Conservation (phyloP, 768 basidiomycete species). For the Suillus cothurnatus region DNA sequence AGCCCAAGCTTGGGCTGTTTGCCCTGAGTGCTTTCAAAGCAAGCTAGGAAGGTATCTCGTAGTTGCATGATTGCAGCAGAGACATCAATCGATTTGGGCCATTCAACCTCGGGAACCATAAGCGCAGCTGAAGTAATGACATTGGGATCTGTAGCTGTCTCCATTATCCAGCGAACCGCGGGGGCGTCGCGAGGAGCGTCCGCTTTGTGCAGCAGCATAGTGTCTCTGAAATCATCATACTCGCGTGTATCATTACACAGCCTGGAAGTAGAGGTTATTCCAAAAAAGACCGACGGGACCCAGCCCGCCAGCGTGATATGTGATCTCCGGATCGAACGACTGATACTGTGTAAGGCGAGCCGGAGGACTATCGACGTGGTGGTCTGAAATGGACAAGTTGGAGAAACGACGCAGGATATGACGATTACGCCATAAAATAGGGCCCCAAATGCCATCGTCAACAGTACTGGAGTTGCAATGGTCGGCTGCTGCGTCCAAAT, state of each 20-base stretch:
- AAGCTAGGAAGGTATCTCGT: constrained; percentile 6
- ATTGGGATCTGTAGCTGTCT: constrained; percentile 6
- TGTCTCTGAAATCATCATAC: not conserved
- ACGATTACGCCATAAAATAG: not conserved
- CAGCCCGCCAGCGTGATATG: not conserved
- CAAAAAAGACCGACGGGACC: not conserved
- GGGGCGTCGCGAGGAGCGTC: not conserved
- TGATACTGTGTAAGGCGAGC: not conserved
- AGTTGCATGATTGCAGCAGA: constrained; percentile 6
- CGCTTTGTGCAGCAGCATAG: not conserved
- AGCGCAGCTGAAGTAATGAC: constrained; percentile 5
- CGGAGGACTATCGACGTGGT: not conserved
- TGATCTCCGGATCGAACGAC: not conserved
- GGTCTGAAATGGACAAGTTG: constrained; percentile 11
- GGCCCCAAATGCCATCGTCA: constrained; percentile 2
- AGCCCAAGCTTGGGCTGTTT: not conserved
- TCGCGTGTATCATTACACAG: not conserved
- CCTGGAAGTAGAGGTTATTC: not conserved
- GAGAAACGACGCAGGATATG: constrained; percentile 8
- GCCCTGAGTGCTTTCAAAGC: constrained; percentile 3
- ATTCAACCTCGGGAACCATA: constrained; percentile 8
- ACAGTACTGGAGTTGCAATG: constrained; percentile 4
- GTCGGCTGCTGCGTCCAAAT: constrained; percentile 9
- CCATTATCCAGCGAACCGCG: constrained; percentile 10
- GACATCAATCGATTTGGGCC: constrained; percentile 1